These are phyloP conservation scores for Russula sp. DNA, from an alignment of 768 basidiomycete species.

Conservation along the genomic window DNA sequence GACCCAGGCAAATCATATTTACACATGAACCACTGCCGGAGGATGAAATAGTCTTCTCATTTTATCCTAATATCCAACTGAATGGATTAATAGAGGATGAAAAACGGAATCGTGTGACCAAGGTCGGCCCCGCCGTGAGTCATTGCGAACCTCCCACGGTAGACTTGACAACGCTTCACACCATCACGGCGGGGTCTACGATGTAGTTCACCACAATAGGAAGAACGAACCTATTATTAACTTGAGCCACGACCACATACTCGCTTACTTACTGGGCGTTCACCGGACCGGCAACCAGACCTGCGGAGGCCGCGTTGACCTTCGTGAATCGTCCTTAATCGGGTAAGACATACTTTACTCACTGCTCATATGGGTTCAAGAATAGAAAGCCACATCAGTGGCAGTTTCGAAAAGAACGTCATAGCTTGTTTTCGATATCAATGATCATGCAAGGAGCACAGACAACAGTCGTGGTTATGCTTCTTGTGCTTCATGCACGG, in stretches of 20 bases:
- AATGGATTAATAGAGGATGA: background rate
- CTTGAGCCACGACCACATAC: too few relatives aligned
- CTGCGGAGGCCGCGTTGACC: background rate
- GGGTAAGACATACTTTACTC: background rate
- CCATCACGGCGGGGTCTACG: background rate
- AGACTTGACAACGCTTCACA: background rate
- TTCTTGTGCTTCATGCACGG: background rate
- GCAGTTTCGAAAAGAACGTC: background rate
- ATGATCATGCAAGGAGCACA: slow-evolving; percentile 3
- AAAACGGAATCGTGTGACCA: background rate
- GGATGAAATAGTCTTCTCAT: background rate
- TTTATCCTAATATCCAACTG: too few relatives aligned
- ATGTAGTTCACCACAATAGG: background rate
- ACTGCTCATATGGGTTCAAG: background rate
- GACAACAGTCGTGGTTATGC: background rate
- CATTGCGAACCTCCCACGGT: background rate
- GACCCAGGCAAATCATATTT: too few relatives aligned
- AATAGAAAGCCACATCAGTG: background rate
- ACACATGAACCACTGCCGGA: too few relatives aligned
- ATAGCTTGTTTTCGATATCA: background rate
- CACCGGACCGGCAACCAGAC: background rate
- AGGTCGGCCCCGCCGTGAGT: too few relatives aligned
- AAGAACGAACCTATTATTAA: too few relatives aligned
- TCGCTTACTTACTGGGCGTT: too few relatives aligned
- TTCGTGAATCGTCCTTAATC: background rate